Conservation (phyloP, 768 basidiomycete genomes). For the Leccinellum albellum region DNA sequence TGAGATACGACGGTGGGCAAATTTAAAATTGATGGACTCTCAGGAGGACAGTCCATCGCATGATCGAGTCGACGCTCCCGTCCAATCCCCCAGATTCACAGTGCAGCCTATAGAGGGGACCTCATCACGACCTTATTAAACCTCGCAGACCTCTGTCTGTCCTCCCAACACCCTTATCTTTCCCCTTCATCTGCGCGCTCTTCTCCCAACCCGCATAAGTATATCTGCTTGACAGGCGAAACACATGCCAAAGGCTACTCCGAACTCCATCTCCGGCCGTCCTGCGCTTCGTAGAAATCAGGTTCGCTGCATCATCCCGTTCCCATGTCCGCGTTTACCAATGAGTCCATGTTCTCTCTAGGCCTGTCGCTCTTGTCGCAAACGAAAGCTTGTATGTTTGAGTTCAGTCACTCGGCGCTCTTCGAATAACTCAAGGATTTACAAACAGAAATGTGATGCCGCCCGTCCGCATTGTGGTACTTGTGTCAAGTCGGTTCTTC, state of each 20-base stretch:
- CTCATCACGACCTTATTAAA: not conserved
- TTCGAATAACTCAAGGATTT: conserved; percentile 6
- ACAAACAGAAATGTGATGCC: conserved; percentile 78
- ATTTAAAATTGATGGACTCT: conserved; percentile 16
- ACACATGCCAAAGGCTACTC: conserved; percentile 65
- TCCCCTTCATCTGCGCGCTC: not conserved
- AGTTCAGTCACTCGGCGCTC: not conserved
- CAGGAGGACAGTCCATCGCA: not conserved
- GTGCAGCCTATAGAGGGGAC: not conserved
- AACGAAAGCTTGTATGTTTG: conserved; percentile 70
- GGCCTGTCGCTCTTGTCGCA: conserved; percentile 82
- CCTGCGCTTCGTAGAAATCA: conserved; percentile 78
- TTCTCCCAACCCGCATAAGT: not conserved
- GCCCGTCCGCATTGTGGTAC: conserved; percentile 82
- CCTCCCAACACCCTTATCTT: not conserved
- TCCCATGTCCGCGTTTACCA: conserved; percentile 4
- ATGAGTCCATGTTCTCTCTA: conserved; percentile 23
- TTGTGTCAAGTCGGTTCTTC: conserved; percentile 67
- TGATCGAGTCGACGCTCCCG: not conserved
- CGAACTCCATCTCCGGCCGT: conserved; percentile 39
- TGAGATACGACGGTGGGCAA: conserved; percentile 10
- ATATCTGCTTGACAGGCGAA: conserved; percentile 1
- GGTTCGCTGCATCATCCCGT: conserved; percentile 35
- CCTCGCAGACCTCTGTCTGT: not conserved
- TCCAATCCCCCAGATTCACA: not conserved